A percentile compares a stretch with the other conserved stretches of the same genome.
phyloP scores from a whole-genome alignment of 805 yeast species.

The Wickerhamiella azymoides region DNA sequence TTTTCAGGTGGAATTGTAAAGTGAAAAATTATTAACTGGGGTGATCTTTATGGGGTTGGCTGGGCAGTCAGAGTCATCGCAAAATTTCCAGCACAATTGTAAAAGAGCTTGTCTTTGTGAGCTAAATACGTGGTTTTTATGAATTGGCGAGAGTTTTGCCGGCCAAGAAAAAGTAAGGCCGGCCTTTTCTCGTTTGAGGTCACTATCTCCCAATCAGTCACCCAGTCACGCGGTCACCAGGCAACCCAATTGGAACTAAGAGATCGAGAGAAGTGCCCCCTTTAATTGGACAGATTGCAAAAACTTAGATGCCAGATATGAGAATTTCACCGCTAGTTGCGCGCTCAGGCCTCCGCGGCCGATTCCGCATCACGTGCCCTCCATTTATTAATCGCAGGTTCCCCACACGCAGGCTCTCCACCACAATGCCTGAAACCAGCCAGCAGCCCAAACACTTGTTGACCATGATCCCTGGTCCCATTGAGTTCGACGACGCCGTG shows the following conservation, averaged over 20 bases:
- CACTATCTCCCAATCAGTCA: background rate
- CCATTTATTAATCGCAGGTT: background rate
- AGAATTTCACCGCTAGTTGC: too few relatives aligned
- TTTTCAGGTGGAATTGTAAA: background rate
- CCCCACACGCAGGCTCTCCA: background rate
- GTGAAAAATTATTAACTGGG: background rate
- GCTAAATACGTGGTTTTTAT: too few relatives aligned
- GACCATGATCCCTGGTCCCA: conserved; percentile 72
- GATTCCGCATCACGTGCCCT: conserved; percentile 2
- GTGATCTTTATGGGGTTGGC: too few relatives aligned
- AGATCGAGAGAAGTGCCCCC: too few relatives aligned
- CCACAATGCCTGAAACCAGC: background rate
- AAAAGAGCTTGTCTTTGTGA: too few relatives aligned
- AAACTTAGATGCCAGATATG: too few relatives aligned
- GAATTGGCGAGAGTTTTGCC: too few relatives aligned
- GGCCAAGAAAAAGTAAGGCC: too few relatives aligned
- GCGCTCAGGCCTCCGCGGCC: background rate
- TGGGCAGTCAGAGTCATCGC: too few relatives aligned
- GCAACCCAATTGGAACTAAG: too few relatives aligned
- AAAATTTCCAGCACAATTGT: conserved; percentile 1
- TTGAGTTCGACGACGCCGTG: conserved; percentile 69
- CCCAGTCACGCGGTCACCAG: background rate
- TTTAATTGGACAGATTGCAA: too few relatives aligned
- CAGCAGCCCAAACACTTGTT: conserved; percentile 27
- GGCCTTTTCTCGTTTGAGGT: too few relatives aligned